Evolutionary conservation across 768 basidiomycete species (phyloP), one percentile per base, ranked within the genome.

Genomic region (Lactarius sanguifluus): DNA sequence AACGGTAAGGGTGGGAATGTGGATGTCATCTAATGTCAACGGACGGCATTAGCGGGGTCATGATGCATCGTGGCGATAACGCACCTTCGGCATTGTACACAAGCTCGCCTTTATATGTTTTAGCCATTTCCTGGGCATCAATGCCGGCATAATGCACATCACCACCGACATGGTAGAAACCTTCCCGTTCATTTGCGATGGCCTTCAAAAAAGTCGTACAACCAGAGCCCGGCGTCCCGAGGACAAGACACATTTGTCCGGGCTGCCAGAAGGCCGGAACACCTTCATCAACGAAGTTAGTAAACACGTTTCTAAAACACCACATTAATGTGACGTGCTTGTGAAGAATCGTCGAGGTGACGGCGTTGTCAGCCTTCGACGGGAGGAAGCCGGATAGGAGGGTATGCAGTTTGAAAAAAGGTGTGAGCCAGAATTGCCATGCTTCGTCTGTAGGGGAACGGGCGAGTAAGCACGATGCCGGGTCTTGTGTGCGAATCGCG

Each of bases 121-220:
- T 88, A 8, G 81, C 80, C 87, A 96, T 95, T 73, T 93, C 91
- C 32, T 80, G 76, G 0, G 90, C 86, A 34, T 82, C 80, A 58
- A 96, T 90, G 15, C 93, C 93, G 38, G 91, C 92, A 73, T 96
- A 96, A 1, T 83, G 80, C 30, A 96, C 87, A 18, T 91, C 81
- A 40, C 94, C 94, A 1, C 79, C 75, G 57, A 95, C 85, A 6
- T 72, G 78, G 3, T 85, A 81, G 72, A 84, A 95, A 8, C 83
- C 89, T 16, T 79, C 80, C 2, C 91, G 82, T 68, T 87, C 83
- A 73, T 95, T 94, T 18, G 94, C 85, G 64, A 96, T 88, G 0
- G 87, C 77, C 76, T 92, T 94, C 28, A 96, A 81, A 78, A 96
- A 94, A 0, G 94, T 92, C 1, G 88, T 85, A 73, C 94, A 96